phyloP scores from a whole-genome alignment of 306 rosid species.

The Pterocarpus macrocarpus region DNA sequence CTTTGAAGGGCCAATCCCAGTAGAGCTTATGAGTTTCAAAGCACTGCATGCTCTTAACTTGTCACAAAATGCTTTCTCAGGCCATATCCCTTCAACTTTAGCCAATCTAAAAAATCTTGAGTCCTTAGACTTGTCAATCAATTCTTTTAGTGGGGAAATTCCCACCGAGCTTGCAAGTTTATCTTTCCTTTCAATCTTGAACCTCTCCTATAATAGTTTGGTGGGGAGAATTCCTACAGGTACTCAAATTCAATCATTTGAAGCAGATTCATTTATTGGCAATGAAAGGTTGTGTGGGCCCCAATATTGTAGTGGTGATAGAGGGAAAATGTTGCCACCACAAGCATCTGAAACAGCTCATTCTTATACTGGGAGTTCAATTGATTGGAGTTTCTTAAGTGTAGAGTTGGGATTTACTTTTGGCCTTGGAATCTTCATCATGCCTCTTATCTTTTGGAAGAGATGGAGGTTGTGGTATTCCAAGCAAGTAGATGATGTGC shows the following conservation, averaged over 20 bases:
- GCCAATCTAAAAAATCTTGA: too few species aligned
- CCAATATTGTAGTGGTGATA: not conserved
- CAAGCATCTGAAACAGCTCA: not conserved
- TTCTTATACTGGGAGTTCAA: not conserved
- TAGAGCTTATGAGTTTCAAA: constrained; percentile 21
- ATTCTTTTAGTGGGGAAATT: constrained; percentile 38
- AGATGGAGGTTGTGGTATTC: constrained; percentile 47
- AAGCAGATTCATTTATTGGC: constrained; percentile 35
- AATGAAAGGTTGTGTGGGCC: constrained; percentile 50
- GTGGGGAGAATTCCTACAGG: constrained; percentile 48
- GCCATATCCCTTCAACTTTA: too few species aligned
- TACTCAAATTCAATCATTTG: constrained; percentile 53
- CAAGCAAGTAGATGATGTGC: constrained; percentile 9
- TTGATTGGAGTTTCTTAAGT: constrained; percentile 42
- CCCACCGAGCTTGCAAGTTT: constrained; percentile 39
- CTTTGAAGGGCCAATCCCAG: constrained; percentile 47
- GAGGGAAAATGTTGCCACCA: not conserved
- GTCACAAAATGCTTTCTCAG: too few species aligned
- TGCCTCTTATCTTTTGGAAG: constrained; percentile 31
- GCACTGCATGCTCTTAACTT: constrained; percentile 41
- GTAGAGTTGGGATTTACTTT: constrained; percentile 49
- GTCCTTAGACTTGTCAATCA: constrained; percentile 34
- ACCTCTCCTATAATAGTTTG: constrained; percentile 40
- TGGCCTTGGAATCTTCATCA: constrained; percentile 43
- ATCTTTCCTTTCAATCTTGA: constrained; percentile 33